These are phyloP conservation scores for Heliophila coronopifolia DNA, from an alignment of 441 rosid species.

Conservation along the genomic window DNA sequence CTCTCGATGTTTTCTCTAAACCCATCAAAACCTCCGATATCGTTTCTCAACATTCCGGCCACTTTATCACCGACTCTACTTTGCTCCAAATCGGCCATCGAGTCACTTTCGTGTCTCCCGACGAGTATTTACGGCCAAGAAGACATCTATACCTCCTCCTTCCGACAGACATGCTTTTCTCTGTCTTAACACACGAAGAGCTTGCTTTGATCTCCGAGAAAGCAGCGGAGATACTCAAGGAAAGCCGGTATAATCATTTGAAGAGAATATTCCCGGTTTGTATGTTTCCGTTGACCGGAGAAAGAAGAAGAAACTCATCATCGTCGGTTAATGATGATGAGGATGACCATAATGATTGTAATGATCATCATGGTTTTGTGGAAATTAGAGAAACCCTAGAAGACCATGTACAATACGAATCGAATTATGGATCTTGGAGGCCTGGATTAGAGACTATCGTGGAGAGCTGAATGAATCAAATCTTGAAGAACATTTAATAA, in stretches of 20 bases:
- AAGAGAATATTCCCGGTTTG: constrained; percentile 32
- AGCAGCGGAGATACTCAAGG: constrained; percentile 24
- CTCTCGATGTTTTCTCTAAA: constrained; percentile 21
- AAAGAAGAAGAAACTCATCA: constrained; percentile 22
- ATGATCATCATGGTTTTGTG: constrained; percentile 7
- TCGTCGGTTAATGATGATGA: constrained; percentile 6
- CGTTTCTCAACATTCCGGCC: constrained; percentile 18
- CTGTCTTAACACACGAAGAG: constrained; percentile 33
- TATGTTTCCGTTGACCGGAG: constrained; percentile 21
- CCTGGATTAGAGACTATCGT: constrained; percentile 31
- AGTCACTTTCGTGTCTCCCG: constrained; percentile 22
- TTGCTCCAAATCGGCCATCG: constrained; percentile 27
- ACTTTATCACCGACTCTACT: constrained; percentile 27
- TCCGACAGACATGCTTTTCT: constrained; percentile 30
- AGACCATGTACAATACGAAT: too few species aligned
- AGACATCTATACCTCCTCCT: constrained; percentile 27
- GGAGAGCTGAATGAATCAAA: too few species aligned
- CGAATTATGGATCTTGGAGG: constrained; percentile 33
- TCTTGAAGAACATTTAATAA: too few species aligned
- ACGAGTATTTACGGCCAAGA: constrained; percentile 21
- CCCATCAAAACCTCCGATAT: constrained; percentile 28
- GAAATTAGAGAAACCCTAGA: constrained; percentile 22
- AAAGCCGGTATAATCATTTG: constrained; percentile 27
- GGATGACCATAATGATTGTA: too few species aligned
- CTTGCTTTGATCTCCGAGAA: constrained; percentile 25